Percentiles rank a stretch among this genome's conserved stretches.
phyloP scores from a whole-genome alignment of 2,329 filamentous ascomycete species.

The Stagonosporopsis tanaceti region DNA sequence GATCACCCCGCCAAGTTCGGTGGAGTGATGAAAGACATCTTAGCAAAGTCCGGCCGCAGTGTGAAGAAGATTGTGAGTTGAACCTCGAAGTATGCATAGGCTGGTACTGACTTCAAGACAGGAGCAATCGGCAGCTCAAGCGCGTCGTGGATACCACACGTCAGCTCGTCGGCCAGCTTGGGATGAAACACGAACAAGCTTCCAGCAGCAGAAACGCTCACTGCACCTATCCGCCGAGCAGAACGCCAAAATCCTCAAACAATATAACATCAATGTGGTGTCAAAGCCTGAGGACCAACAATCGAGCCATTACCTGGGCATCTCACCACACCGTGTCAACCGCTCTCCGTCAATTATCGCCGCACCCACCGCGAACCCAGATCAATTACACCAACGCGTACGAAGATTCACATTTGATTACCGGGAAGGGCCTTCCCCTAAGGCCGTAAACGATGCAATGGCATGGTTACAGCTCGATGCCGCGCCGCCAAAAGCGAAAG shows the following conservation, averaged over 20 bases:
- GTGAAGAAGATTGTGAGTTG: conserved; percentile 50
- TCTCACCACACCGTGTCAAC: conserved; percentile 70
- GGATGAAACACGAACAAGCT: conserved; percentile 3
- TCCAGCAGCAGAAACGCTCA: conserved; percentile 54
- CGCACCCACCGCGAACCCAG: conserved; percentile 59
- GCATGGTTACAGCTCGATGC: conserved; percentile 63
- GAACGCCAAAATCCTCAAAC: conserved; percentile 64
- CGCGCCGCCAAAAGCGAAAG: conserved; percentile 53
- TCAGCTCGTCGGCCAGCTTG: conserved; percentile 28
- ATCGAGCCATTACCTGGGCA: conserved; percentile 62
- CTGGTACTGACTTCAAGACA: conserved; percentile 20
- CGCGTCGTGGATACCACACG: conserved; percentile 58
- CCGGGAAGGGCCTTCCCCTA: conserved; percentile 51
- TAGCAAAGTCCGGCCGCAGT: conserved; percentile 56
- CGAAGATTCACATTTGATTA: conserved; percentile 71
- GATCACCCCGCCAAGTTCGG: conserved; percentile 81
- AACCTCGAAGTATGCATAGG: neutral
- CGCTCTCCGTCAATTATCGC: conserved; percentile 70
- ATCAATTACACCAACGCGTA: conserved; percentile 54
- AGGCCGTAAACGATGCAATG: conserved; percentile 54
- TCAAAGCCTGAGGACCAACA: conserved; percentile 43
- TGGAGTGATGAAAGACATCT: conserved; percentile 67
- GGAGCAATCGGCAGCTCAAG: conserved; percentile 47
- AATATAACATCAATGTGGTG: conserved; percentile 58
- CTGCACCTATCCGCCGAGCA: conserved; percentile 65